Evolutionary conservation across 495 filamentous ascomycete genomes (phyloP), one percentile per base, ranked within the genome.

Genomic region (Aspergillus panamensis): DNA sequence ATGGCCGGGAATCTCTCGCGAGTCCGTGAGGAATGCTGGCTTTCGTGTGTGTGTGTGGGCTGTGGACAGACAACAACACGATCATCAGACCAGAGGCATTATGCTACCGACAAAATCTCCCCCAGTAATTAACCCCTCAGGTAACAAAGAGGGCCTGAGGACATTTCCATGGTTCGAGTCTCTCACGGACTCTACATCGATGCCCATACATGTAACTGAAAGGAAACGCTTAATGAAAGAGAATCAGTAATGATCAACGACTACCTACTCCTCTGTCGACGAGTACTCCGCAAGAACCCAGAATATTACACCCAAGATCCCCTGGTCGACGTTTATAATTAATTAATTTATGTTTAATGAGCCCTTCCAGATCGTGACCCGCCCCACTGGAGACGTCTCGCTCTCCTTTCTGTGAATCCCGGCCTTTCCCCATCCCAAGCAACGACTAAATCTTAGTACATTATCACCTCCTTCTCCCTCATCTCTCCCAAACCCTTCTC

Each of bases 261-360:
- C 42, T 45, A 20, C 3, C 40, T 14, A 44, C 8, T 19, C 40
- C 16, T 45, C 35, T 25, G 37, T 14, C 21, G 7, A 30, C 49
- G n/a, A n/a, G n/a, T 51, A 30, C 39, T 31, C 50, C 42, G 17
- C 17, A 17, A 17, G 14, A 45, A 45, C 40, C 25, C 10, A 13
- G 48, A 16, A 42, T 57, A 33, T n/a, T 35, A 51, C 42, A 40
- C 12, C 29, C 48, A 40, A 52, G 37, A 30, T 52, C 42, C 33
- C 35, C 60, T 51, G 39, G 49, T 55, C 61, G 51, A 33, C 19
- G 29, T 40, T 32, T 40, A 47, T 48, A 21, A 58, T 52, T 32
- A 53, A 59, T 61, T 67, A 64, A 67, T 67, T 65, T 67, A 48
- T 52, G 44, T 68, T 66, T 65, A 61, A 64, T 66, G 59, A 58